These are phyloP conservation scores for Santalum album DNA, from an alignment of 164 flowering plant species.

Conservation along the genomic window DNA sequence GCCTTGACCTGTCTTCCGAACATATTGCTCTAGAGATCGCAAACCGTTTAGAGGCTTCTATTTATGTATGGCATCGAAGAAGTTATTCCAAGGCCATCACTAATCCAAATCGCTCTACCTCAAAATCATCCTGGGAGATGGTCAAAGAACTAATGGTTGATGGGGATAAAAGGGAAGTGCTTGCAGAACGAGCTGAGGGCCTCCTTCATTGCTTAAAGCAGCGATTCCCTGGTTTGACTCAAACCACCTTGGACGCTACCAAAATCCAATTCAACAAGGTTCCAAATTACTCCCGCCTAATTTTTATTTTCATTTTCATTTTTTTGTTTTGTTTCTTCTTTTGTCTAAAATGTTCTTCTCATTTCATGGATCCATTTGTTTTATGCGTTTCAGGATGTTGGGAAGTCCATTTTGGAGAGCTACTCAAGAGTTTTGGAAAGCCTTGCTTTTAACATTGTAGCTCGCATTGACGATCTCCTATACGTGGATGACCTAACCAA, in stretches of 20 bases:
- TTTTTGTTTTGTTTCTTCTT: too few species aligned
- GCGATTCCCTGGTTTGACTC: conserved; percentile 78
- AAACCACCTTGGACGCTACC: conserved; percentile 78
- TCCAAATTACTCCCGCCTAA: not conserved
- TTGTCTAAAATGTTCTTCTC: too few species aligned
- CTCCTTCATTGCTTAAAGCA: conserved; percentile 83
- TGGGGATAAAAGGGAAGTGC: conserved; percentile 72
- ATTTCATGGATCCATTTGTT: not conserved
- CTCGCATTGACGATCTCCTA: conserved; percentile 87
- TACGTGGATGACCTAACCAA: conserved; percentile 81
- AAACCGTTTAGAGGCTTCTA: conserved; percentile 84
- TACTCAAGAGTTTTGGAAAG: conserved; percentile 97
- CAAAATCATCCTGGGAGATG: conserved; percentile 87
- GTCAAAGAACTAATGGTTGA: conserved; percentile 77
- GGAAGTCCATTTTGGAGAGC: conserved; percentile 92
- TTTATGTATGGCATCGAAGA: conserved; percentile 75
- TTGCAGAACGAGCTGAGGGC: conserved; percentile 85
- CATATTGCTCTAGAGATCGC: conserved; percentile 83
- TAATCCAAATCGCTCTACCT: conserved; percentile 36
- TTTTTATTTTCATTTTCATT: too few species aligned
- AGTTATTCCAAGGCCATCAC: conserved; percentile 29
- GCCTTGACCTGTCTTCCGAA: conserved; percentile 79
- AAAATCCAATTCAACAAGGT: conserved; percentile 97
- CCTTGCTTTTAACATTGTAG: conserved; percentile 75
- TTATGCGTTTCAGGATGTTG: conserved; percentile 65